phyloP scores from a whole-genome alignment of 352 stramenopile species.

The Phytophthora pistaciae region DNA sequence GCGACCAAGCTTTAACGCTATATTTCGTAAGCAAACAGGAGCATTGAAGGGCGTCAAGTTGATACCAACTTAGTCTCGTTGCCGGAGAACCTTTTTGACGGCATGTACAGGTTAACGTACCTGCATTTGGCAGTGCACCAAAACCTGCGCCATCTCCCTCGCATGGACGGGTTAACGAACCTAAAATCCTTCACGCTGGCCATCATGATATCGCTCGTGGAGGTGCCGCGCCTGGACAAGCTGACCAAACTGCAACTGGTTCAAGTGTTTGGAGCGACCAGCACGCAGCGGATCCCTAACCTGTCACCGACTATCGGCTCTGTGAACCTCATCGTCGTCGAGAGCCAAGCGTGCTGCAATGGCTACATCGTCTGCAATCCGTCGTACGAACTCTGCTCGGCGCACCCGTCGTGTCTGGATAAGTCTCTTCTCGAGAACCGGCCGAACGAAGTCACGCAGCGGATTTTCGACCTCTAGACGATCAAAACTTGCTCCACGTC shows the following conservation, averaged over 20 bases:
- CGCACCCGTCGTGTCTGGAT: neutral
- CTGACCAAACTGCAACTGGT: constrained; percentile 15
- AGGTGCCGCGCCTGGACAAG: constrained; percentile 16
- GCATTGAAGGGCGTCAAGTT: constrained; percentile 25
- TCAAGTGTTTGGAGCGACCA: neutral
- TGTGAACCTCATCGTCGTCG: neutral
- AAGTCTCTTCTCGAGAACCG: constrained; percentile 2
- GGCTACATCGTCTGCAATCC: constrained; percentile 28
- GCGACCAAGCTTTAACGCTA: neutral
- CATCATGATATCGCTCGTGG: constrained; percentile 9
- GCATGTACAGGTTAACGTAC: constrained; percentile 32
- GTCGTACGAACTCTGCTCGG: constrained; percentile 6
- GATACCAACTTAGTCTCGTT: constrained; percentile 28
- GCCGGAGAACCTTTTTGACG: constrained; percentile 29
- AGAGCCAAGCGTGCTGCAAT: constrained; percentile 26
- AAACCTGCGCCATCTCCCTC: constrained; percentile 12
- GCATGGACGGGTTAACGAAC: constrained; percentile 18
- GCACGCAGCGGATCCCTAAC: constrained; percentile 8
- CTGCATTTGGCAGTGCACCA: constrained; percentile 36
- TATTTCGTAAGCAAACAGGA: constrained; percentile 6
- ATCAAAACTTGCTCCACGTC: neutral
- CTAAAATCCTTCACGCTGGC: constrained; percentile 31
- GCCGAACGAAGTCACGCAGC: constrained; percentile 14
- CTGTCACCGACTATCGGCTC: neutral
- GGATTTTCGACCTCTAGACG: constrained; percentile 5